Percentiles rank a stretch among this genome's conserved stretches.
These are phyloP conservation scores for Ceratocystis cubensis DNA, from an alignment of 2,329 filamentous ascomycete species.

Conservation along the genomic window DNA sequence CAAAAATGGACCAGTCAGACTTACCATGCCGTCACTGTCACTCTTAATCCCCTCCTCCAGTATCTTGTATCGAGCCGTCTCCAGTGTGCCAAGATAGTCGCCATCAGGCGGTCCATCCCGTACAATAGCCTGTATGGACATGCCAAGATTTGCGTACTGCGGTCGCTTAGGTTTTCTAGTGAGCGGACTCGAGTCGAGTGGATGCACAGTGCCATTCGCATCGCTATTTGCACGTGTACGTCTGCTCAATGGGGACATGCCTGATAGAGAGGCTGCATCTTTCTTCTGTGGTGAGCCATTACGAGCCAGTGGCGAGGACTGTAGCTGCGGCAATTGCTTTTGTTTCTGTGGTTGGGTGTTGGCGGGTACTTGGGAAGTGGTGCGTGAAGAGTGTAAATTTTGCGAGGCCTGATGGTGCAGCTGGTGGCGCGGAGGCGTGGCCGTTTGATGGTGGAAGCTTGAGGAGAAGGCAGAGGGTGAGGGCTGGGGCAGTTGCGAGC, in stretches of 20 bases:
- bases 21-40: conserved; percentile 71
- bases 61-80: conserved; percentile 60
- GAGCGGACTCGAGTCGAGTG: neutral
- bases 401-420: conserved; percentile 19
- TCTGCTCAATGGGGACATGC: conserved; percentile 32
- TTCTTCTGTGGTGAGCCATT: conserved; percentile 28
- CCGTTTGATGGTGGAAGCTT: conserved; percentile 5
- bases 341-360: neutral
- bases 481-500: conserved; percentile 20
- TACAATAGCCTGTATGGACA: conserved; percentile 61
- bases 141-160: conserved; percentile 39
- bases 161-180: conserved; percentile 26
- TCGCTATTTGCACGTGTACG: conserved; percentile 63
- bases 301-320: conserved; percentile 24
- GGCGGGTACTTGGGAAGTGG: neutral
- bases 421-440: conserved; percentile 12
- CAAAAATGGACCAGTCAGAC: conserved; percentile 8
- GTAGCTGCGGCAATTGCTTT: conserved; percentile 7
- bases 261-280: conserved; percentile 24
- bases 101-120: conserved; percentile 67
- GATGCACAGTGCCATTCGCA: conserved; percentile 34
- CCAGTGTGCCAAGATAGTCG: conserved; percentile 53
- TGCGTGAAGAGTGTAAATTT: neutral
- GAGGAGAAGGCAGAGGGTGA: conserved; percentile 15
- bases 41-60: conserved; percentile 64